Evolutionary conservation across 2,329 filamentous ascomycete species (phyloP), one percentile per base, ranked within the genome.

Genomic region (Cladorrhinum sp.): DNA sequence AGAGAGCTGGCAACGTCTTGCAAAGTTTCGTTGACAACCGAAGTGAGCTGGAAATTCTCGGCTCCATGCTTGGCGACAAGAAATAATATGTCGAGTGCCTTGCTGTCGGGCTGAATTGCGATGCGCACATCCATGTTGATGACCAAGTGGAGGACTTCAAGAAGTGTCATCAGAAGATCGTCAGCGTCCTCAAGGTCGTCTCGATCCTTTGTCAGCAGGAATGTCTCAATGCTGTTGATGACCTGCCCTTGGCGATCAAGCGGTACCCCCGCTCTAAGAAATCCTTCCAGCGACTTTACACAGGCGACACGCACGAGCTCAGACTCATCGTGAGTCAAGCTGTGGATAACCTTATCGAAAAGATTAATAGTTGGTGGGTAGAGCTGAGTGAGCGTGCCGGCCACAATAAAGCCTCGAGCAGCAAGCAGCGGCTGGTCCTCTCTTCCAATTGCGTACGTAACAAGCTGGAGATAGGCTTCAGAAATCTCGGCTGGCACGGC

Each of bases 241-340:
- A 89, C 80, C 20, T 80, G 77, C 1, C 79, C 67, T 71, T 96
- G 92, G 50, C 78, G 79, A 60, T 85, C 82, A 7, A 73, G 69
- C 6, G 76, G 70, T 2, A 82, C 69, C 74, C 82, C 72, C 73
- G 81, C 79, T 62, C 76, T 79, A 55, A 87, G 80, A 60, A 87
- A 82, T 16, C 83, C 82, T 69, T 97, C 92, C 36, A 96, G 77
- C 1, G 92, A 89, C 72, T 93, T 93, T 69, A 98, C 89, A 70
- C 92, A 96, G 20, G 93, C 88, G 18, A 96, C 93, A 73, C 95
- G 91, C 49, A 98, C 93, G 36, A 98, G 86, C 72, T 97, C 93
- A 0, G 91, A 90, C 20, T 86, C 79, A 65, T 96, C 93, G 36
- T 80, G 79, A 9, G 85, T 86, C 65, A 96, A 90, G 7, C 88